Evolutionary conservation across 2,329 filamentous ascomycete genomes (phyloP), one percentile per base, ranked within the genome.

Genomic region (Sporothrix luriei): DNA sequence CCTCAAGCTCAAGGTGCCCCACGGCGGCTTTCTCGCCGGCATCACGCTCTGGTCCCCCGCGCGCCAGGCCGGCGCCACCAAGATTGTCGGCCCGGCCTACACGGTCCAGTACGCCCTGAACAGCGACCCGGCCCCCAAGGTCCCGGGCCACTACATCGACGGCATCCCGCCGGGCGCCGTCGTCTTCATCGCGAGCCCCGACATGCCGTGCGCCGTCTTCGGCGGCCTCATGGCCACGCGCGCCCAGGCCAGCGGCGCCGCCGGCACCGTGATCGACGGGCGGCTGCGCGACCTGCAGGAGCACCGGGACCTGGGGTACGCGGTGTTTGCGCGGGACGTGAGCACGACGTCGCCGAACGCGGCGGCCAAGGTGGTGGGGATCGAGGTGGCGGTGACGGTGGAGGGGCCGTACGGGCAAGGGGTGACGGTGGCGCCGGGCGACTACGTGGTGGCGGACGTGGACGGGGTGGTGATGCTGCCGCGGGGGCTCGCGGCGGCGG

Each of bases 21-120:
- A 84, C 73, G 84, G 84, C 72, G 85, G 85, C 55, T 87, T 87
- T 75, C 78, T 87, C 1, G 79, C 82, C 2, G 84, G 84, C 14
- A 77, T 87, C 62, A 83, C 81, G 33, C 83, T 87, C 80, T 86
- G 81, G 79, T 87, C 84, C 2, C 84, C 85, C 1, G 76, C 80
- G 65, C 81, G 82, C 51, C 84, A 85, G 76, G 79, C 79, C 24
- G 84, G 84, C 5, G 72, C 77, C 13, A 84, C 84, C 52, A 86
- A 84, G 75, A 83, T 87, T 69, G 78, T 84, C 24, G 85, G 85
- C 4, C 84, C 82, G 13, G 85, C 84, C 6, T 85, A 84, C 72
- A 87, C 84, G 0, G 84, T 87, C 66, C 79, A 82, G 72, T 86
- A 85, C 72, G 83, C 81, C 16, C 78, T 79, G 4, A 78, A 83